Evolutionary conservation across 495 filamentous ascomycete genomes (phyloP), one percentile per base, ranked within the genome.

Genomic region (Tetracladium setigerum): DNA sequence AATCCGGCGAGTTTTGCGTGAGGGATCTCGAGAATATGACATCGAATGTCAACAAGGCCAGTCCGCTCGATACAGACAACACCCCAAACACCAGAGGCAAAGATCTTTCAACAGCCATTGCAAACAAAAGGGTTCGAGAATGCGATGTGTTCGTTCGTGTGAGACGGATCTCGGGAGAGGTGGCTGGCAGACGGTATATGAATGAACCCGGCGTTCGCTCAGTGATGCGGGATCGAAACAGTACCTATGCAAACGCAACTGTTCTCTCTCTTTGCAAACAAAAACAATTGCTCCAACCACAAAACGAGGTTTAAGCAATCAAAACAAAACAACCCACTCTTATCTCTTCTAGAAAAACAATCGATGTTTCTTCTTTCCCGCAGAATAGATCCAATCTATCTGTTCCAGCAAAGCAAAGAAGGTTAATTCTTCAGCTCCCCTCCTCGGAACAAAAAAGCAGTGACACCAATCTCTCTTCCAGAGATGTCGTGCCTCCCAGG

Each of bases 11-110:
- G n/a, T 39, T 17, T 31, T 38, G 35, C 31, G 50, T 54, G 18
- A 61, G 34, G 14, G 57, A 50, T 17, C 52, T 41, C n/a, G 61
- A 56, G 14, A 65, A 55, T 12, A 65, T 56, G 31, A 65, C 44
- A 30, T 64, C 49, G 41, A 65, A 58, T 22, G 54, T 55, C 4
- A 58, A 38, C 40, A 56, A 58, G 14, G 50, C 56, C 14, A 59
- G 27, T 31, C 50, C 55, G 30, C 59, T 48, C 16, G 57, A 30
- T 9, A 59, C 30, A 6, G 62, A 57, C 8, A 59, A 40, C 42
- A 47, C 45, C 3, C 64, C 64, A 16, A 59, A 42, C 37, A 34
- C 52, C 34, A 59, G 13, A 35, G 49, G 39, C 30, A 59, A 15
- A 13, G 24, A 41, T 22, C 39, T 37, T 34, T 32, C 37, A 14